A percentile compares a stretch with the other conserved stretches of the same genome.
These are phyloP conservation scores for Penicillium simplicissimum DNA, from an alignment of 495 filamentous ascomycete species.

Conservation along the genomic window DNA sequence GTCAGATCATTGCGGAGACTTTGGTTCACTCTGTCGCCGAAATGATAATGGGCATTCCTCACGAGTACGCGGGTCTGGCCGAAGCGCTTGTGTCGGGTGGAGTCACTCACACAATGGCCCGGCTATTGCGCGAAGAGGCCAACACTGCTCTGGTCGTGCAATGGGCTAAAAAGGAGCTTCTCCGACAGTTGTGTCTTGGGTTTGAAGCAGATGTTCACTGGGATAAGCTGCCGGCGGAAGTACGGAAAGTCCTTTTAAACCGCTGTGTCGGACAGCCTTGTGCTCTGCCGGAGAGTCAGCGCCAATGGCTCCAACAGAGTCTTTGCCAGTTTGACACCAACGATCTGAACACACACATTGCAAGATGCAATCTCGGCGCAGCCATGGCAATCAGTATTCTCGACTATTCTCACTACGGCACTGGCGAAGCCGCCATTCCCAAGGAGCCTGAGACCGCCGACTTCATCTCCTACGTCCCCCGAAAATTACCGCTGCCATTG, in stretches of 20 bases:
- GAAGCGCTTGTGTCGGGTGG: constrained; percentile 49
- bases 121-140: constrained; percentile 39
- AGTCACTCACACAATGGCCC: constrained; percentile 39
- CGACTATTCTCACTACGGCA: constrained; percentile 40
- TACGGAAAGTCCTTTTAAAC: constrained; percentile 36
- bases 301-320: constrained; percentile 37
- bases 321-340: constrained; percentile 41
- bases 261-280: constrained; percentile 41
- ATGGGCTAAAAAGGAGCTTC: constrained; percentile 47
- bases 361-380: constrained; percentile 45
- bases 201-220: constrained; percentile 45
- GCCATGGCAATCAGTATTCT: constrained; percentile 41
- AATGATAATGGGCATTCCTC: constrained; percentile 48
- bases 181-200: constrained; percentile 45
- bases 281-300: constrained; percentile 27
- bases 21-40: constrained; percentile 56
- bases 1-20: constrained; percentile 54
- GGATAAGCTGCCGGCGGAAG: constrained; percentile 40
- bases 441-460: constrained; percentile 32
- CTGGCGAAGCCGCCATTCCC: constrained; percentile 32
- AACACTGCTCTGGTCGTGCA: constrained; percentile 35
- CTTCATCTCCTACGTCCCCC: constrained; percentile 38
- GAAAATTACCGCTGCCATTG: constrained; percentile 23
- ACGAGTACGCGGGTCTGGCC: constrained; percentile 50
- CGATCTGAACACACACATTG: constrained; percentile 39